Base-by-base conservation (phyloP, 371 early-diverging fungal genomes). In the Nematocida sp. region DNA sequence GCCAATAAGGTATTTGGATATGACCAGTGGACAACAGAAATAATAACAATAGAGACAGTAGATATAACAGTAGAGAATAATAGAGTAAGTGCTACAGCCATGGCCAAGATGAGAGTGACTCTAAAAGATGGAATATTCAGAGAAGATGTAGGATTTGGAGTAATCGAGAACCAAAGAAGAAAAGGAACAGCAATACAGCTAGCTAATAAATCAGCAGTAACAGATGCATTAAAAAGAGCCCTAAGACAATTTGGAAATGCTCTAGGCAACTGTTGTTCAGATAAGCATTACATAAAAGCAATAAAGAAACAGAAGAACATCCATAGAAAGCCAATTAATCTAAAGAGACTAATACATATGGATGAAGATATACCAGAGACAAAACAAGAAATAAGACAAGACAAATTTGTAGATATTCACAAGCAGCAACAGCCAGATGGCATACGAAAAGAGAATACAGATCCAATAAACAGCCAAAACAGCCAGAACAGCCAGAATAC, bases 1-100 rank as follows among this genome's bases (percentile, higher is more conserved):
- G 95, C 96, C 43, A 96, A 98, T 81, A 88, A 90, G 53, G 85
- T 96, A 19, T 96, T 96, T 86, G 97, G 96, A 0, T 95, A 92
- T 80, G 86, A 95, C 79, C 96, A 96, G 1, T 99, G 99, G 99
- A 87, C 88, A 23, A 87, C 89, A 27, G 83, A 86, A 29, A 87
- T 96, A 65, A 82, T 87, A 55, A 85, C 85, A 32, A 85, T 88
- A 13, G 84, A 85, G 0, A 84, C 90, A 0, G 95, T 96, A 79
- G 93, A 85, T 84, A 87, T 88, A 49, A 87, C 83, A 58, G 62
- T 55, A 3, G 11, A 19, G 7, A 55, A 51, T 19, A 61, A 85
- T 40, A 85, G 81, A 54, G 76, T 86, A 19, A 86, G 80, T 55
- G 74, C 93, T 0, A 94, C 94, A 0, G 85, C 91, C 0, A 88